Evolutionary conservation across 2,329 filamentous ascomycete species (phyloP).

Genomic region (Pestalotiopsis sp.): DNA sequence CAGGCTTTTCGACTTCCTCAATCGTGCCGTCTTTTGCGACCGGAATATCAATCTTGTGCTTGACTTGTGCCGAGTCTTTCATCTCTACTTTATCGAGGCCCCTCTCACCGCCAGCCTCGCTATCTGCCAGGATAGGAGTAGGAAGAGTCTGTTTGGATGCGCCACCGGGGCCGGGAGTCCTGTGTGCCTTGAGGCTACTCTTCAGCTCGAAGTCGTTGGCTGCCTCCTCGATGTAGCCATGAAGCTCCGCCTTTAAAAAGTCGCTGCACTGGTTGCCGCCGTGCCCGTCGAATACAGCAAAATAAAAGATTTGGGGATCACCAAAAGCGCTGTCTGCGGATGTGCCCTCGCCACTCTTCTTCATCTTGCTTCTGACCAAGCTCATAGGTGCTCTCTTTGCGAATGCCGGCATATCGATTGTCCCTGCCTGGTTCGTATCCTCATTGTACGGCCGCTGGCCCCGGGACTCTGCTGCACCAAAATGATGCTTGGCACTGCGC

Average conservation of each 20-base stretch:
- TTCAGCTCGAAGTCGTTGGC: slow-evolving; percentile 75
- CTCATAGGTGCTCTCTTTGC: slow-evolving; percentile 78
- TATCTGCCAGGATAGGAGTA: slow-evolving; percentile 22
- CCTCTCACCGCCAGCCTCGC: slow-evolving; percentile 33
- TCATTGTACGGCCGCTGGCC: slow-evolving; percentile 90
- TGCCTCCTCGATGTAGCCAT: slow-evolving; percentile 85
- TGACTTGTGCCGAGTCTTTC: slow-evolving; percentile 51
- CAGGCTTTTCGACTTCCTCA: slow-evolving; percentile 38
- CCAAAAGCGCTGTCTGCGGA: slow-evolving; percentile 78
- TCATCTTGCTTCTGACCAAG: slow-evolving; percentile 46
- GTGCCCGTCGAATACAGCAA: slow-evolving; percentile 95
- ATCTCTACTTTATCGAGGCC: slow-evolving; percentile 48
- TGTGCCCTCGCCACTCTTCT: slow-evolving; percentile 62
- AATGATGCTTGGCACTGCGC: slow-evolving; percentile 93
- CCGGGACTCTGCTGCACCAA: slow-evolving; percentile 77
- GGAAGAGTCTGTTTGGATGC: slow-evolving; percentile 15
- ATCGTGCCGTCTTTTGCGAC: slow-evolving; percentile 33
- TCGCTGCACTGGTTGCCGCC: slow-evolving; percentile 87
- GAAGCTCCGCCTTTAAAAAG: slow-evolving; percentile 82
- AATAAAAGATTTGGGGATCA: slow-evolving; percentile 97
- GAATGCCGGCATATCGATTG: slow-evolving; percentile 91
- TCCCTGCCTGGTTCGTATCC: slow-evolving; percentile 91
- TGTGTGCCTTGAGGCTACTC: slow-evolving; percentile 67
- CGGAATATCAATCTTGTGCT: slow-evolving; percentile 38
- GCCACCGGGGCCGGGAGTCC: slow-evolving; percentile 21